These are phyloP conservation scores for Pseudogymnoascus sp. DNA, from an alignment of 2,329 filamentous ascomycete species.

Conservation along the genomic window DNA sequence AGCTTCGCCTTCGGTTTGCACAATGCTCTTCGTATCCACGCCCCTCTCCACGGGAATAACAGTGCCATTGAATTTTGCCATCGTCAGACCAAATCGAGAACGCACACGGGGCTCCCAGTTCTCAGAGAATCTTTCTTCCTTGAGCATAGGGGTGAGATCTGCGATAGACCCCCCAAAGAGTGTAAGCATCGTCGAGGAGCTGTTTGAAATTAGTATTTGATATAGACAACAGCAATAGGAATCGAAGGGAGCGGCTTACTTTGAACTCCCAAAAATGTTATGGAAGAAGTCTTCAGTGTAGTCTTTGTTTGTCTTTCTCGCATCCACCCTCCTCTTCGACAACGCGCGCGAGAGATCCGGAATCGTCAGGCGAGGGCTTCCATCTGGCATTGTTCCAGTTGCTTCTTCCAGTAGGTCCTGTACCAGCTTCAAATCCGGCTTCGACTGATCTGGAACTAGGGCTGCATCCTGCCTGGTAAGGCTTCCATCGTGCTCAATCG, in stretches of 20 bases:
- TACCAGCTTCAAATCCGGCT: constrained; percentile 31
- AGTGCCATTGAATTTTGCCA: constrained; percentile 35
- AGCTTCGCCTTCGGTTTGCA: neutral
- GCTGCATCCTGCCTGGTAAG: constrained; percentile 29
- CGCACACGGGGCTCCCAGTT: constrained; percentile 33
- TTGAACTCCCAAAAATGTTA: constrained; percentile 34
- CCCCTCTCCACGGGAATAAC: constrained; percentile 33
- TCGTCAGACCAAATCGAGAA: constrained; percentile 32
- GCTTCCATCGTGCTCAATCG: constrained; percentile 17
- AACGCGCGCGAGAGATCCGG: constrained; percentile 28
- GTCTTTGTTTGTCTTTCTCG: constrained; percentile 28
- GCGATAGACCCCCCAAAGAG: constrained; percentile 32
- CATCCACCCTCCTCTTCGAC: constrained; percentile 26
- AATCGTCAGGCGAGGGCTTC: constrained; percentile 28
- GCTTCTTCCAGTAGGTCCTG: constrained; percentile 29
- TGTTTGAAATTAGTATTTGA: constrained; percentile 16
- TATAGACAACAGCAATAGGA: neutral
- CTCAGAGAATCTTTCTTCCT: constrained; percentile 33
- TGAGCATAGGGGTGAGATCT: constrained; percentile 33
- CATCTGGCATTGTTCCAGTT: constrained; percentile 28
- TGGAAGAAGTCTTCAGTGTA: constrained; percentile 31
- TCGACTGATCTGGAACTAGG: constrained; percentile 30
- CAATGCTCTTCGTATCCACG: constrained; percentile 22
- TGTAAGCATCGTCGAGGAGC: constrained; percentile 35
- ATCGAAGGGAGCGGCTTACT: constrained; percentile 21